Evolutionary conservation across 495 filamentous ascomycete genomes (phyloP), one percentile per base, ranked within the genome.

Genomic region (Aspergillus saccharolyticus): DNA sequence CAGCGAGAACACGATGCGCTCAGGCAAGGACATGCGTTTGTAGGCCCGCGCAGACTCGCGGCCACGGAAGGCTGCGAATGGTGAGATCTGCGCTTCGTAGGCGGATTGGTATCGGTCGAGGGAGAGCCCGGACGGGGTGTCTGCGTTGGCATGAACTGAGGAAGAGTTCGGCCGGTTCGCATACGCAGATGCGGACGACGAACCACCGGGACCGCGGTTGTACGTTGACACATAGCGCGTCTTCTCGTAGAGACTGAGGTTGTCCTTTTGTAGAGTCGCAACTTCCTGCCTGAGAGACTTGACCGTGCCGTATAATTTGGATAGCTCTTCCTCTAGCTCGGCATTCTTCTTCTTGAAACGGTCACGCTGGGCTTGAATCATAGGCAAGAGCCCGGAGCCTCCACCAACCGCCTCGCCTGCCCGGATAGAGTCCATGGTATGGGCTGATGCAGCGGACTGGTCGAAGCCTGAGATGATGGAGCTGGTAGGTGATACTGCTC

Each of bases 401-500:
- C 89, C 90, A 9, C 90, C 90, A 16, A 88, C 82, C 9, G 86
- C 77, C 63, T 92, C 89, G 7, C 87, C 85, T 22, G 83, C 80
- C 62, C 79, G 80, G 52, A 83, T 78, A 45, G 81, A 71, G 24
- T 84, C 80, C 67, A 86, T 78, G 1, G 77, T 80, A 47, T 73
- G 78, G 25, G 69, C 65, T 49, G 67, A 78, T 52, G 60, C 74
- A 42, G 72, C 65, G 18, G 69, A 71, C 43, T 84, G 82, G 70
- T 96, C 90, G 70, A 96, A 92, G 20, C 94, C 94, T 46, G 91
- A 96, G 60, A 99, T 97, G 62, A 97, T 97, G 14, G 94, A 97
- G 5, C 91, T 96, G 17, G 94, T 97, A 14, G 94, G 94, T 10
- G 95, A 97, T n/a, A 85, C 80, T 19, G 64, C 72, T 24, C 89